Evolutionary conservation across 176 grass and related monocot genomes (phyloP).

Genomic region (Phragmites australis): DNA sequence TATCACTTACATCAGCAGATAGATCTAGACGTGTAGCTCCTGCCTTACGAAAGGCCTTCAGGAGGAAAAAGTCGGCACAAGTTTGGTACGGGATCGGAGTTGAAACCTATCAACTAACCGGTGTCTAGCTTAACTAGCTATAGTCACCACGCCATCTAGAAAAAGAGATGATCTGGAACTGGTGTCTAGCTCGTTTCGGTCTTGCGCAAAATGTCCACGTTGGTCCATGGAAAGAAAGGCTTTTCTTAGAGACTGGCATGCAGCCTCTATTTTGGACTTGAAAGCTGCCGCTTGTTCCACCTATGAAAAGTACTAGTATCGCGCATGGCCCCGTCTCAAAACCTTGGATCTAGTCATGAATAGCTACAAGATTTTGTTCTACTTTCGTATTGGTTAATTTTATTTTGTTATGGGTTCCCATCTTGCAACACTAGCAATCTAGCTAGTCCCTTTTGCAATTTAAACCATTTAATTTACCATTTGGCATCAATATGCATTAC

Average conservation of each 20-base stretch:
- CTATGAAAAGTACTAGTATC: background rate
- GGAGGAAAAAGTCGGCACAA: background rate
- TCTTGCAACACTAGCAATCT: background rate
- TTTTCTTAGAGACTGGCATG: background rate
- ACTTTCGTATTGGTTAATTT: background rate
- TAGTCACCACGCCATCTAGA: background rate
- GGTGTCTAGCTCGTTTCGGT: background rate
- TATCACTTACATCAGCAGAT: background rate
- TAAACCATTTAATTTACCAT: background rate
- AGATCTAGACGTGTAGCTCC: background rate
- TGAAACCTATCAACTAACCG: background rate
- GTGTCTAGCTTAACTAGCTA: too few species aligned
- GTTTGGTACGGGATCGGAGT: background rate
- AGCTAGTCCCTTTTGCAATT: background rate
- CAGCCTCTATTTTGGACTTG: conserved; percentile 29
- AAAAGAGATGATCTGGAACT: too few species aligned
- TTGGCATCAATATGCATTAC: too few species aligned
- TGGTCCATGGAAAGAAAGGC: conserved; percentile 4
- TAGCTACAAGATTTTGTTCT: background rate
- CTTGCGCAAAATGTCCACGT: background rate
- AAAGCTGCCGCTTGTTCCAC: conserved; percentile 5
- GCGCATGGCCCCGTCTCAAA: background rate
- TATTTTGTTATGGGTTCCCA: background rate
- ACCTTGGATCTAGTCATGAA: background rate
- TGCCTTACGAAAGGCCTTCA: background rate